A percentile compares a stretch with the other conserved stretches of the same genome.
These are phyloP conservation scores for Neurospora tetraspora DNA, from an alignment of 495 filamentous ascomycete genomes.

Conservation along the genomic window DNA sequence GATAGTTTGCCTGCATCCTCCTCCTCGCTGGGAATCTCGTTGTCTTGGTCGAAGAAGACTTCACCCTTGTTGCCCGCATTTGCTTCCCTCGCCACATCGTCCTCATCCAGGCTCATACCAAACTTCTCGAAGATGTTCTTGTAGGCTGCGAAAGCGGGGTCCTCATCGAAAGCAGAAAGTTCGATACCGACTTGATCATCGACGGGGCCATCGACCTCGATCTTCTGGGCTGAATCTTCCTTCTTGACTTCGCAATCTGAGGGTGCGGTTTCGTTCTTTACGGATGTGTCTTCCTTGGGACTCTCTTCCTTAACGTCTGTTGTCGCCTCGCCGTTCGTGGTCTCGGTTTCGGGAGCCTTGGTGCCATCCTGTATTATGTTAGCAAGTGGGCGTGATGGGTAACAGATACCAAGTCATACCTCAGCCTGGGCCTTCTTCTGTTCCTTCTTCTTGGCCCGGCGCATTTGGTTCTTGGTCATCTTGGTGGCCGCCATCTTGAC, in stretches of 20 bases:
- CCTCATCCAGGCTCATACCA: conserved; percentile 37
- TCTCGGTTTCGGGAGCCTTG: conserved; percentile 14
- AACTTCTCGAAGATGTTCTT: conserved; percentile 73
- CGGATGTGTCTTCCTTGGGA: conserved; percentile 6
- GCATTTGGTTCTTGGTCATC: conserved; percentile 73
- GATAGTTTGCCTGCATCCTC: conserved; percentile 68
- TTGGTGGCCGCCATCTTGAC: conserved; percentile 48
- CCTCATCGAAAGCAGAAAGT: conserved; percentile 39
- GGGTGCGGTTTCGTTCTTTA: conserved; percentile 3
- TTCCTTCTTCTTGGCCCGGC: conserved; percentile 84
- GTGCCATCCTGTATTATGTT: conserved; percentile 16
- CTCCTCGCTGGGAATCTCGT: conserved; percentile 82
- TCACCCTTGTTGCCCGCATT: conserved; percentile 77
- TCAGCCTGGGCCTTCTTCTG: conserved; percentile 54
- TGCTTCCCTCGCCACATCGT: conserved; percentile 45
- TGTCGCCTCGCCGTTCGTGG: conserved; percentile 7
- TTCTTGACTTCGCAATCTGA: conserved; percentile 33
- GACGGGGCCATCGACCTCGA: conserved; percentile 35
- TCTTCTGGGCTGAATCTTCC: conserved; percentile 22
- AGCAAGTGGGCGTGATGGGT: background rate
- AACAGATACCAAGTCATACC: conserved; percentile 13
- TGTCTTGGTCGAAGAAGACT: conserved; percentile 75
- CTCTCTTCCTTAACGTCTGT: conserved; percentile 25
- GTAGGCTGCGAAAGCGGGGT: conserved; percentile 76
- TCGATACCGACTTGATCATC: conserved; percentile 33